Conservation (phyloP, 2,329 filamentous ascomycete species). For the Pseudogymnoascus sp. region DNA sequence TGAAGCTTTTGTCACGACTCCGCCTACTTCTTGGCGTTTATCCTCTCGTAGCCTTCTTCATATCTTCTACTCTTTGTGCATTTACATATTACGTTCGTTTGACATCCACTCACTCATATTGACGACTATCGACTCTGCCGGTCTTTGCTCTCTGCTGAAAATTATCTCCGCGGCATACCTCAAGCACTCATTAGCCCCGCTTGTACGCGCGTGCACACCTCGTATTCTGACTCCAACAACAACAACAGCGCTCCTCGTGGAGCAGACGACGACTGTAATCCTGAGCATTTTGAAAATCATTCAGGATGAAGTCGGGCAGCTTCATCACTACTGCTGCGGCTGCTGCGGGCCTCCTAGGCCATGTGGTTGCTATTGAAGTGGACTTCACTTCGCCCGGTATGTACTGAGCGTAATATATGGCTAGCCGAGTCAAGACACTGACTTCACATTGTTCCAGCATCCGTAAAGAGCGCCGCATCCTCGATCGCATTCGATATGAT, state of each 20-base stretch:
- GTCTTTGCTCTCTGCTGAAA: neutral
- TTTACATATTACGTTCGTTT: neutral
- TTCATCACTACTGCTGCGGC: neutral
- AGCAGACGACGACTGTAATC: neutral
- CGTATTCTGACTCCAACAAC: neutral
- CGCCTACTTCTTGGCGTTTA: neutral
- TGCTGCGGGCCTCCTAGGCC: neutral
- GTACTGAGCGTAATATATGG: neutral
- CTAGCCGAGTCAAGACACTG: constrained; percentile 34
- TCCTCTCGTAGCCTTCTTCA: neutral
- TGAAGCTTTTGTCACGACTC: neutral
- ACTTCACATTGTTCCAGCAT: constrained; percentile 34
- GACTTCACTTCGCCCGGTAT: constrained; percentile 24
- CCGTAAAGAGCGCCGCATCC: constrained; percentile 26
- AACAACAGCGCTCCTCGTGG: neutral
- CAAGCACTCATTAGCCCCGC: neutral
- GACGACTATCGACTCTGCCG: neutral
- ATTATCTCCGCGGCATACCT: neutral
- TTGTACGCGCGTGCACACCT: neutral
- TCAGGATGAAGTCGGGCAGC: neutral
- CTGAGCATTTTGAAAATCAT: neutral
- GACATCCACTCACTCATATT: neutral
- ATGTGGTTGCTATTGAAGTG: constrained; percentile 20
- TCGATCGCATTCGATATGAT: constrained; percentile 31
- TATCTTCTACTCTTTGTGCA: neutral